phyloP scores from a whole-genome alignment of 164 flowering plant species.

The Buxus sempervirens region DNA sequence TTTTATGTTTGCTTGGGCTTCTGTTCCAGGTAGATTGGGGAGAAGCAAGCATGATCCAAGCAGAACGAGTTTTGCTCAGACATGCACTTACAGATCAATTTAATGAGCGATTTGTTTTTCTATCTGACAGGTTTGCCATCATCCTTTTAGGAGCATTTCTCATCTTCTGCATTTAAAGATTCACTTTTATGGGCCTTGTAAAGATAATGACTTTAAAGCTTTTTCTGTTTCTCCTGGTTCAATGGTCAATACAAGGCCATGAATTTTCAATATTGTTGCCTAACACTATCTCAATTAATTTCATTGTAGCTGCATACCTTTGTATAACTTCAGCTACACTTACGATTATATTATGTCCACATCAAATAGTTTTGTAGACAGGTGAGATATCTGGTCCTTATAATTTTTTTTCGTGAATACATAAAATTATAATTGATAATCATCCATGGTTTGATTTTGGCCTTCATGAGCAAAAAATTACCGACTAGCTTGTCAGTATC shows the following conservation, averaged over 20 bases:
- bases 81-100: slow-evolving; percentile 71
- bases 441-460: neutral
- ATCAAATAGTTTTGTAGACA: slow-evolving; percentile 92
- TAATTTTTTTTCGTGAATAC: neutral
- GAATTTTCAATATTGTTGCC: too few relatives aligned
- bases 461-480: neutral
- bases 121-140: slow-evolving; percentile 81
- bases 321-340: slow-evolving; percentile 95
- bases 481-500: neutral
- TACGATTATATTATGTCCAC: slow-evolving; percentile 91
- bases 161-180: neutral
- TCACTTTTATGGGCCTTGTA: neutral
- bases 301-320: slow-evolving; percentile 88
- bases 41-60: slow-evolving; percentile 89
- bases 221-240: neutral
- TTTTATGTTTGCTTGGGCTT: slow-evolving; percentile 9
- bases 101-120: slow-evolving; percentile 78
- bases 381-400: slow-evolving; percentile 41
- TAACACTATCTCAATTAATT: slow-evolving; percentile 7
- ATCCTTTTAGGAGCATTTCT: neutral
- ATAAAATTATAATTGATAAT: neutral
- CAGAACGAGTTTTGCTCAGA: slow-evolving; percentile 80
- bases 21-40: slow-evolving; percentile 95
- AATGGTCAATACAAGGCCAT: neutral
- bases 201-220: too few relatives aligned